Evolutionary conservation across 2,329 filamentous ascomycete genomes (phyloP).

Genomic region (Trichoderma cornu-damae): DNA sequence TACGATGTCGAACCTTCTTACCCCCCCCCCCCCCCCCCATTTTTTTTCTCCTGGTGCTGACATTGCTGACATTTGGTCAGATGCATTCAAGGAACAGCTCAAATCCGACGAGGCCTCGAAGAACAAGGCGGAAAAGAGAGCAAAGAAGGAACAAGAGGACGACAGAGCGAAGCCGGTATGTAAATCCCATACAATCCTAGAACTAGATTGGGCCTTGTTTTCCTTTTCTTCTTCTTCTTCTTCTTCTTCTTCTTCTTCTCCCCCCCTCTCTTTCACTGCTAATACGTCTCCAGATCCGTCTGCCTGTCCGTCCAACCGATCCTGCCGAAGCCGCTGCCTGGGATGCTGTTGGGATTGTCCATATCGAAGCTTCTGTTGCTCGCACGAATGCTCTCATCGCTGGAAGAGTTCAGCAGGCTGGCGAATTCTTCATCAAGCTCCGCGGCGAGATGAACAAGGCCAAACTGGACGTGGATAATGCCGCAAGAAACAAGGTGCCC

Average conservation of each 20-base stretch:
- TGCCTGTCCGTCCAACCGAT: slow-evolving; percentile 41
- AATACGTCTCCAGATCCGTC: slow-evolving; percentile 32
- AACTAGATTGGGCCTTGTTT: background rate
- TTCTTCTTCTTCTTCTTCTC: too few species aligned
- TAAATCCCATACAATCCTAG: background rate
- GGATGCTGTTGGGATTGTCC: slow-evolving; percentile 49
- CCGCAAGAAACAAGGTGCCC: slow-evolving; percentile 39
- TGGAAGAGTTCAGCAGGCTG: slow-evolving; percentile 46
- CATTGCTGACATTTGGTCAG: too few species aligned
- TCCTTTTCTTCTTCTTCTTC: too few species aligned
- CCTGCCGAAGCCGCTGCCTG: slow-evolving; percentile 46
- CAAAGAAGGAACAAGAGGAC: slow-evolving; percentile 40
- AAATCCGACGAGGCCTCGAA: slow-evolving; percentile 43
- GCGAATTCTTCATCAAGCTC: slow-evolving; percentile 46
- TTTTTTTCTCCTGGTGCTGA: background rate
- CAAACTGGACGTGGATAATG: slow-evolving; percentile 42
- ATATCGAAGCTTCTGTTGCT: slow-evolving; percentile 40
- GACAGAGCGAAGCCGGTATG: slow-evolving; percentile 39
- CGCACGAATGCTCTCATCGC: slow-evolving; percentile 40
- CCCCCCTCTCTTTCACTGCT: background rate
- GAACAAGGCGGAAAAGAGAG: slow-evolving; percentile 43
- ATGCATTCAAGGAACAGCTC: slow-evolving; percentile 44
- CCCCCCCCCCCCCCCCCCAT: too few species aligned
- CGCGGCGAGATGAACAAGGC: slow-evolving; percentile 45
- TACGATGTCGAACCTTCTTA: slow-evolving; percentile 25